phyloP scores from a whole-genome alignment of 2,329 filamentous ascomycete genomes.

The Ophiocordyceps camponoti-leonardi region DNA sequence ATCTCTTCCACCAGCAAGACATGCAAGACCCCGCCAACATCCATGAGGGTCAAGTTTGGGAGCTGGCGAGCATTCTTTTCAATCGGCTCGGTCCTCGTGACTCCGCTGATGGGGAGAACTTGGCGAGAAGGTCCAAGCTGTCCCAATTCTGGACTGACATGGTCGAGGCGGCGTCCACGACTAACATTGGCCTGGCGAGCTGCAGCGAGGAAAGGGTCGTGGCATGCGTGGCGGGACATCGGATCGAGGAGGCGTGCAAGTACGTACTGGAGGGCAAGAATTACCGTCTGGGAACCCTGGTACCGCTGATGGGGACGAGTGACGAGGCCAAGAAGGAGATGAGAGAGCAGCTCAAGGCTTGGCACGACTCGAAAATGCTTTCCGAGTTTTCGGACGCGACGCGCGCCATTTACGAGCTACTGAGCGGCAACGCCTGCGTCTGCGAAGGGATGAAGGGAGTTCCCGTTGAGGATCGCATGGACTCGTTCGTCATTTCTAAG shows the following conservation, averaged over 20 bases:
- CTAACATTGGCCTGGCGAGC: slow-evolving; percentile 37
- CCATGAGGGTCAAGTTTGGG: slow-evolving; percentile 68
- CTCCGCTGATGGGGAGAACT: slow-evolving; percentile 19
- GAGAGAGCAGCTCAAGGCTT: slow-evolving; percentile 62
- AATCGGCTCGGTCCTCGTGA: slow-evolving; percentile 39
- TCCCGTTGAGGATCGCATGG: slow-evolving; percentile 61
- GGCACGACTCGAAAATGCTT: slow-evolving; percentile 67
- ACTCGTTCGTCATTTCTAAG: slow-evolving; percentile 66
- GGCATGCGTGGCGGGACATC: slow-evolving; percentile 60
- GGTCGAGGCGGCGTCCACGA: slow-evolving; percentile 41
- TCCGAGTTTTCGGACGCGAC: slow-evolving; percentile 76
- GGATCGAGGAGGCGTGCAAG: slow-evolving; percentile 68
- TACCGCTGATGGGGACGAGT: slow-evolving; percentile 67
- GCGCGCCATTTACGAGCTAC: slow-evolving; percentile 74
- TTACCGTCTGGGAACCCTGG: slow-evolving; percentile 67
- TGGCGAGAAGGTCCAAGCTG: slow-evolving; percentile 43
- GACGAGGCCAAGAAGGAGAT: slow-evolving; percentile 56
- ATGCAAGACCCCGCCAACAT: slow-evolving; percentile 25
- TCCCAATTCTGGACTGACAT: slow-evolving; percentile 48
- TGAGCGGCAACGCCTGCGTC: slow-evolving; percentile 73
- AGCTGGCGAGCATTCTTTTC: slow-evolving; percentile 73
- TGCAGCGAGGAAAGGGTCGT: slow-evolving; percentile 72
- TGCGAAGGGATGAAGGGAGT: slow-evolving; percentile 61
- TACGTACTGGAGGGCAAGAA: slow-evolving; percentile 59
- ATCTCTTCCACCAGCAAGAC: slow-evolving; percentile 23